Evolutionary conservation across 306 rosid genomes (phyloP).

Genomic region (Glycine tomentella): DNA sequence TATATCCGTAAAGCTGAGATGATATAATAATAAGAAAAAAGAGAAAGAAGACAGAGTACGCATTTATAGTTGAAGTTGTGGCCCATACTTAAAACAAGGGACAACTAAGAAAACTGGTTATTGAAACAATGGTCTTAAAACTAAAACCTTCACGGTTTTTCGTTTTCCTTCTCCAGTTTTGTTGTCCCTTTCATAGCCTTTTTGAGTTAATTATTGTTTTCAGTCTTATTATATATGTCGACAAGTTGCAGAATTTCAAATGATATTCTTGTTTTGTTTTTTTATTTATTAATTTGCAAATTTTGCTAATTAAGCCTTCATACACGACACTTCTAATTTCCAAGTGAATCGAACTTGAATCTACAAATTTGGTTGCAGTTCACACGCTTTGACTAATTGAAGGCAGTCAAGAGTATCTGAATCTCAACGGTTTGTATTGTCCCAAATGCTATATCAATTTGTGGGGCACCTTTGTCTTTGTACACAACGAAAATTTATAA

Average conservation of each 20-base stretch:
- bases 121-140: conserved; percentile 1
- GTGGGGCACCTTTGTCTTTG: background rate
- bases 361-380: background rate
- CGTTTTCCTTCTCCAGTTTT: background rate
- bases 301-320: background rate
- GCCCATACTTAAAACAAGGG: background rate
- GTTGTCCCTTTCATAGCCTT: background rate
- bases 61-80: background rate
- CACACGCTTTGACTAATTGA: conserved; percentile 2
- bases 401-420: background rate
- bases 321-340: background rate
- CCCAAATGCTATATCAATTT: background rate
- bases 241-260: background rate
- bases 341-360: background rate
- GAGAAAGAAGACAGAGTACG: background rate
- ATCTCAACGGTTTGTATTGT: background rate
- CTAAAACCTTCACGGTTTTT: conserved; percentile 12
- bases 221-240: background rate
- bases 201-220: background rate
- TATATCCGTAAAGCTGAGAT: no score
- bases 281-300: background rate
- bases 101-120: background rate
- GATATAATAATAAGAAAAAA: no score
- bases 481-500: background rate
- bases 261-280: no score